Percentiles rank a stretch among this genome's conserved stretches.
These are phyloP conservation scores for Polygonum aviculare DNA, from an alignment of 148 eudicot genomes.

Conservation along the genomic window DNA sequence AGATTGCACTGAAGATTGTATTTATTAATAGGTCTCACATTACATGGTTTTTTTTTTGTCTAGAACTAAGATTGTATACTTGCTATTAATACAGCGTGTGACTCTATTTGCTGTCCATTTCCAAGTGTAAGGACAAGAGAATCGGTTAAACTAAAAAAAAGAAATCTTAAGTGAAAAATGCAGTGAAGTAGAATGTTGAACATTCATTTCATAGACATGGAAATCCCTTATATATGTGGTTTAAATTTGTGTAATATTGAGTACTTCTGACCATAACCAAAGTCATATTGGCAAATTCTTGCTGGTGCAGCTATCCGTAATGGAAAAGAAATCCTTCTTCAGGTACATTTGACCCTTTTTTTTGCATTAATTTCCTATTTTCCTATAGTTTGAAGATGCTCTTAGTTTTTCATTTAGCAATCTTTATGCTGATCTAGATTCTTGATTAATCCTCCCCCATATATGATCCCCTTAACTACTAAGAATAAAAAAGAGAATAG, in stretches of 20 bases:
- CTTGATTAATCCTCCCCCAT: not conserved
- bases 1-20: not conserved
- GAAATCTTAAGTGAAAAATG: not conserved
- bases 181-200: not conserved
- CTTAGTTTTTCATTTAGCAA: not conserved
- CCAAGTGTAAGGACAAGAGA: not conserved
- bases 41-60: not conserved
- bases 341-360: slow-evolving; percentile 32
- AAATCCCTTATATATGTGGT: not conserved
- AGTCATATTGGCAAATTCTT: slow-evolving; percentile 8
- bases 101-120: not conserved
- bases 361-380: not conserved
- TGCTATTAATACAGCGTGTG: not conserved
- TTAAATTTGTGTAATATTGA: not conserved
- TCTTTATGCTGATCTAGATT: not conserved
- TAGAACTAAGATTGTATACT: not conserved
- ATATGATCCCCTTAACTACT: not conserved
- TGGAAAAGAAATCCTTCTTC: slow-evolving; percentile 76
- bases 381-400: not conserved
- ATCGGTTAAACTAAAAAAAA: not conserved
- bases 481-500: not conserved
- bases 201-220: not conserved
- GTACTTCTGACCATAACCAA: not conserved
- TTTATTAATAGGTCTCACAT: not conserved
- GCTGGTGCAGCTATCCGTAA: slow-evolving; percentile 46